Percentiles rank a stretch among this genome's conserved stretches.
These are phyloP conservation scores for Pythium guiyangense DNA, from an alignment of 352 stramenopile species.

Conservation along the genomic window DNA sequence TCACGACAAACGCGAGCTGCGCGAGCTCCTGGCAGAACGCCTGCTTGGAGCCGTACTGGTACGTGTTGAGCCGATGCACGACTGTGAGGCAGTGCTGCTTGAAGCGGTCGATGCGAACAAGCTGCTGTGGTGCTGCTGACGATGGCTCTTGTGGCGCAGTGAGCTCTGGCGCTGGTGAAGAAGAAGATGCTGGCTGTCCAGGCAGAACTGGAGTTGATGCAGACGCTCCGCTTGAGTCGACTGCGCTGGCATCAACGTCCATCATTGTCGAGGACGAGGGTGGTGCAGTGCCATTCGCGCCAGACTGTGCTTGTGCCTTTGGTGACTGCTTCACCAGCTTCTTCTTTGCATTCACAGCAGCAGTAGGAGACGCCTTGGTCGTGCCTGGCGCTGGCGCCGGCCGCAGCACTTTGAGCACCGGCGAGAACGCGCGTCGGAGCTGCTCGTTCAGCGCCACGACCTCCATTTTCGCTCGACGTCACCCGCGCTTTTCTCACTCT, in stretches of 20 bases:
- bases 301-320: not conserved
- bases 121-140: not conserved
- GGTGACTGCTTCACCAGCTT: too few relatives aligned
- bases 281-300: not conserved
- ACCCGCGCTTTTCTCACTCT: too few relatives aligned
- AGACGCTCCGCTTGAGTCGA: too few relatives aligned
- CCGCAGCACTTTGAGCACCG: conserved; percentile 48
- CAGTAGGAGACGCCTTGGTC: conserved; percentile 7
- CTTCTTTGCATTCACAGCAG: not conserved
- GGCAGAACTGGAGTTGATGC: too few relatives aligned
- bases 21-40: conserved; percentile 52
- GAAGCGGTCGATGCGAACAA: conserved; percentile 15
- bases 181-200: not conserved
- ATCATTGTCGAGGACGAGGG: not conserved
- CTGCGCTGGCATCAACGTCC: not conserved
- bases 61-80: conserved; percentile 49
- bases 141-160: not conserved
- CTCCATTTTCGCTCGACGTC: conserved; percentile 35
- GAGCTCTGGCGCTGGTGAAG: not conserved
- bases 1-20: conserved; percentile 28
- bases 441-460: conserved; percentile 60
- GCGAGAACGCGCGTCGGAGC: conserved; percentile 55
- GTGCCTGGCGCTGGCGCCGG: not conserved
- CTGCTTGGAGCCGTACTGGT: conserved; percentile 49
- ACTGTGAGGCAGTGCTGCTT: conserved; percentile 32